phyloP scores from a whole-genome alignment of 1,284 basidiomycete genomes.

The Ustilago curta region DNA sequence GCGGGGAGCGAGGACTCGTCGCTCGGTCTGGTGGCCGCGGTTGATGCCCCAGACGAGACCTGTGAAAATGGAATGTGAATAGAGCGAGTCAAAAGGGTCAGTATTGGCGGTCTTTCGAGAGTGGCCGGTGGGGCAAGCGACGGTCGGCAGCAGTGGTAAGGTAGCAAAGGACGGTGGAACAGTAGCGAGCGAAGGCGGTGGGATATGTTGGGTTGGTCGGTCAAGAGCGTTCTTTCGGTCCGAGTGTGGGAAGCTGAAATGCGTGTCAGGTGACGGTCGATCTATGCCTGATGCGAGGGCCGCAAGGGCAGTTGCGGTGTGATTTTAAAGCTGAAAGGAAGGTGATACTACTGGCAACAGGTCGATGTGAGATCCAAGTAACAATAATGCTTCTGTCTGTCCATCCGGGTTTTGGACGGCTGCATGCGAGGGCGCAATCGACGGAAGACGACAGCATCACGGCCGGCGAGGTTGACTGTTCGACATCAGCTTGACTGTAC shows the following conservation, averaged over 20 bases:
- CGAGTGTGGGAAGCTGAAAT: not conserved
- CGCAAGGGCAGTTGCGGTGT: not conserved
- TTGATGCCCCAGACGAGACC: slow-evolving; percentile 91
- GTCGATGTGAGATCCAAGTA: too few species aligned
- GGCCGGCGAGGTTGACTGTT: too few species aligned
- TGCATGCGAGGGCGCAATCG: too few species aligned
- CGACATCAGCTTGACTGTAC: too few species aligned
- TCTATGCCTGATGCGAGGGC: not conserved
- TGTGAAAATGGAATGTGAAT: slow-evolving; percentile 66
- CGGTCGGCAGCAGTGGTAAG: not conserved
- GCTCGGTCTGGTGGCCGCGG: slow-evolving; percentile 91
- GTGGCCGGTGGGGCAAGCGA: not conserved
- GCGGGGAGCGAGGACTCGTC: slow-evolving; percentile 81
- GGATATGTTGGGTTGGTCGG: not conserved
- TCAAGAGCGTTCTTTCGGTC: not conserved
- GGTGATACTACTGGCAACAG: not conserved
- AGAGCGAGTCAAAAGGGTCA: slow-evolving; percentile 9
- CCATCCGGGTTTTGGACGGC: too few species aligned
- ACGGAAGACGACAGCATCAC: too few species aligned
- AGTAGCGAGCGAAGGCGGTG: not conserved
- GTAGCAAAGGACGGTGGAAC: not conserved
- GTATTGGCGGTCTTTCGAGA: slow-evolving; percentile 2
- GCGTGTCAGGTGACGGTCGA: not conserved
- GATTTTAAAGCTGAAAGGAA: not conserved
- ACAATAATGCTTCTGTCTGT: too few species aligned